These are phyloP conservation scores for Sugiyamaella japonica DNA, from an alignment of 1,139 yeast genomes.

Conservation along the genomic window DNA sequence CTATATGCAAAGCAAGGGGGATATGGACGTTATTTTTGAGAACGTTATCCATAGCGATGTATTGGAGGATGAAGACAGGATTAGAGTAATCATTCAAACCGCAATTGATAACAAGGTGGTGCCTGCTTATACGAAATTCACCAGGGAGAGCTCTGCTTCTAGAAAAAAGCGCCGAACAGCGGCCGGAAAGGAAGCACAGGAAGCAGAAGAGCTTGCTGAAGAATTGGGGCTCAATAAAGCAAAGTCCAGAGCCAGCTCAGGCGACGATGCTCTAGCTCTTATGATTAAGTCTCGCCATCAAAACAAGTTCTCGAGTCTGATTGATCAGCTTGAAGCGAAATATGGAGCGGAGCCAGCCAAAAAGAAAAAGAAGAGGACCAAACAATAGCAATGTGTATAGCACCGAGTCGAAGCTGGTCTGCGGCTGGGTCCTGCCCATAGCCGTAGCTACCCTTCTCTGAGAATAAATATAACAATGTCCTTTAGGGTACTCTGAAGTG, in stretches of 20 bases:
- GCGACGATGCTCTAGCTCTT: slow-evolving; percentile 31
- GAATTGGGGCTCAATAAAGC: slow-evolving; percentile 47
- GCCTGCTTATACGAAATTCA: slow-evolving; percentile 49
- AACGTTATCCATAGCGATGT: slow-evolving; percentile 74
- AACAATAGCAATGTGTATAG: slow-evolving; percentile 29
- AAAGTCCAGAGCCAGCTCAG: slow-evolving; percentile 32
- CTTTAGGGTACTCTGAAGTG: too few relatives aligned
- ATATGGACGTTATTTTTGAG: slow-evolving; percentile 68
- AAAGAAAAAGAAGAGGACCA: slow-evolving; percentile 42
- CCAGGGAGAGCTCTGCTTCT: slow-evolving; percentile 52
- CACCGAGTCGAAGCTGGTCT: background rate
- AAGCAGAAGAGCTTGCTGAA: slow-evolving; percentile 62
- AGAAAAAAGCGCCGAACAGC: slow-evolving; percentile 55
- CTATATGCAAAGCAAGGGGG: slow-evolving; percentile 65
- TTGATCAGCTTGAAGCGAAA: slow-evolving; percentile 55
- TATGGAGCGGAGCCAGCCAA: slow-evolving; percentile 39
- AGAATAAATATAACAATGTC: too few relatives aligned
- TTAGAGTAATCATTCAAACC: slow-evolving; percentile 52
- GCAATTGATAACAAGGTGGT: slow-evolving; percentile 46
- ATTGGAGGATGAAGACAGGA: slow-evolving; percentile 62
- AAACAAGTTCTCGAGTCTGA: slow-evolving; percentile 50
- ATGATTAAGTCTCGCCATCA: slow-evolving; percentile 32
- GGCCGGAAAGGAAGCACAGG: slow-evolving; percentile 61
- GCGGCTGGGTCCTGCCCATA: background rate
- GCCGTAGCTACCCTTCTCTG: too few relatives aligned